phyloP scores from a whole-genome alignment of 768 basidiomycete genomes.

The Tubosaeta sp. region DNA sequence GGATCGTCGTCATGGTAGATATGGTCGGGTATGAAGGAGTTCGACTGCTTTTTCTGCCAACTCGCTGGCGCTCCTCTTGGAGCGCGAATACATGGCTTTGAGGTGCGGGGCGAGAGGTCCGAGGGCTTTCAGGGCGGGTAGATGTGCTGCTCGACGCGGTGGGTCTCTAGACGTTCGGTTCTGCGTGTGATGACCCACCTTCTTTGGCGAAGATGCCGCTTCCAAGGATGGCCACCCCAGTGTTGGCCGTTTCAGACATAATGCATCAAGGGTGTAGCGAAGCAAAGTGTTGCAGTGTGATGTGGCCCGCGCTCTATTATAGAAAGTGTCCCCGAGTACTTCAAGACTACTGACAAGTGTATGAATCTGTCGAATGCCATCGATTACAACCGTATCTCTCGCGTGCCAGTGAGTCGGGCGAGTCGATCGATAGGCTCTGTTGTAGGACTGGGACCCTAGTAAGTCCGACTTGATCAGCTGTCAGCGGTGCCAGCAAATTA shows the following conservation, averaged over 20 bases:
- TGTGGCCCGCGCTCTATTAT: background rate
- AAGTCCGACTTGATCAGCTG: too few species aligned
- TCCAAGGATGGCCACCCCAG: conserved; percentile 73
- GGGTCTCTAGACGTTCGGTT: conserved; percentile 9
- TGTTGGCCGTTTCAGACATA: conserved; percentile 34
- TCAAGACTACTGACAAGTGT: too few species aligned
- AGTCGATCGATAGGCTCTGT: too few species aligned
- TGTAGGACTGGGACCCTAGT: too few species aligned
- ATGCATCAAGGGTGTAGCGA: background rate
- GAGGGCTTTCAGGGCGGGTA: conserved; percentile 66
- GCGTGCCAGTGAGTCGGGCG: too few species aligned
- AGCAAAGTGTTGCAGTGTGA: background rate
- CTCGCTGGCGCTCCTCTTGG: conserved; percentile 52
- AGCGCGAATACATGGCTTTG: conserved; percentile 79
- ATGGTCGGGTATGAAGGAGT: conserved; percentile 38
- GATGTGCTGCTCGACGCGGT: conserved; percentile 51
- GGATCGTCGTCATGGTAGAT: conserved; percentile 55
- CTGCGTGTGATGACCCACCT: conserved; percentile 41
- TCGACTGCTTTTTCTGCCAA: conserved; percentile 45
- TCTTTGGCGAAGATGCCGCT: conserved; percentile 76
- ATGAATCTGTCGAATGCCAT: too few species aligned
- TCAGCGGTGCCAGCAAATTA: too few species aligned
- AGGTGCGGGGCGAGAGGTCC: conserved; percentile 43
- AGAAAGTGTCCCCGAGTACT: too few species aligned
- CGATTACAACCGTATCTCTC: too few species aligned